phyloP scores from a whole-genome alignment of 345 rosid species.

The Citrus mangshanensis region DNA sequence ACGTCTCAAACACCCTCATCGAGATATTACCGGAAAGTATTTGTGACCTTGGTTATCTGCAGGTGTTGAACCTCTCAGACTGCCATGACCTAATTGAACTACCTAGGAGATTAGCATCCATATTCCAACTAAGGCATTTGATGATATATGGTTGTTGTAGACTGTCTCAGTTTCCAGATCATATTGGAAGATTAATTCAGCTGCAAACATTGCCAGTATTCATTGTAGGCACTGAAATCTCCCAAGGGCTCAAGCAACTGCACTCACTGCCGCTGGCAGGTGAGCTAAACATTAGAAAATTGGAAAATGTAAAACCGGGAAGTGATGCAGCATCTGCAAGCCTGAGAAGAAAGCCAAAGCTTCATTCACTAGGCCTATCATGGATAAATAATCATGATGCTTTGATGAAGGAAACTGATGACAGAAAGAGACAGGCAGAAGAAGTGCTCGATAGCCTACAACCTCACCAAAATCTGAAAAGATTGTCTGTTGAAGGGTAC shows the following conservation, averaged over 20 bases:
- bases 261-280: slow-evolving; percentile 12
- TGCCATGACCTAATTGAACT: slow-evolving; percentile 20
- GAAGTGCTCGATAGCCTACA: not conserved
- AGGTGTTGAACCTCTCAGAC: slow-evolving; percentile 16
- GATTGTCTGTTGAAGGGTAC: slow-evolving; percentile 1
- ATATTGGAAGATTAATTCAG: slow-evolving; percentile 3
- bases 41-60: slow-evolving; percentile 17
- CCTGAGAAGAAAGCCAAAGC: not conserved
- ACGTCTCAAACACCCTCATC: slow-evolving; percentile 16
- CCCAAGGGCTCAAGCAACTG: not conserved
- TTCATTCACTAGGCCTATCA: slow-evolving; percentile 9
- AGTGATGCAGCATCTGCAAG: not conserved
- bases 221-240: slow-evolving; percentile 6
- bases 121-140: slow-evolving; percentile 20
- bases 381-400: slow-evolving; percentile 12
- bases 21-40: slow-evolving; percentile 16
- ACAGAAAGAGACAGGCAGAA: not conserved
- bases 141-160: slow-evolving; percentile 14
- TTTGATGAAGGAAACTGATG: not conserved
- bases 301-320: slow-evolving; percentile 11
- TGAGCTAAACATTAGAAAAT: slow-evolving; percentile 3
- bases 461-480: slow-evolving; percentile 13
- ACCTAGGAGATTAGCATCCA: slow-evolving; percentile 10
- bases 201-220: slow-evolving; percentile 23
- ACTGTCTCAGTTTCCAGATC: slow-evolving; percentile 6